Conservation (phyloP, 2,329 filamentous ascomycete species). For the Fusarium sp. region DNA sequence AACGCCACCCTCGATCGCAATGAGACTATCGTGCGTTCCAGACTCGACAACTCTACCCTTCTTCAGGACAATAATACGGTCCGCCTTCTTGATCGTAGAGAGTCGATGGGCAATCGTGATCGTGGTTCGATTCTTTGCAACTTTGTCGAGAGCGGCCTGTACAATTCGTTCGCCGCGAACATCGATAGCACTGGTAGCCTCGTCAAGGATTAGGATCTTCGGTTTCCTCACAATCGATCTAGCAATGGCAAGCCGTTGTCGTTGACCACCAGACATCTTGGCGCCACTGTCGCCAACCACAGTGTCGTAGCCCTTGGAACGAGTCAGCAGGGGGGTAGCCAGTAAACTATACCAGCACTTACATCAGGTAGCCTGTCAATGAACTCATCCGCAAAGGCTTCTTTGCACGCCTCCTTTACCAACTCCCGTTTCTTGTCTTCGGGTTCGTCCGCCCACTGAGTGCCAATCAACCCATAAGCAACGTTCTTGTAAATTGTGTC, state of each 20-base stretch:
- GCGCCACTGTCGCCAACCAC: slow-evolving; percentile 82
- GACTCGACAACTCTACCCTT: slow-evolving; percentile 78
- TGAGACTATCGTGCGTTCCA: slow-evolving; percentile 80
- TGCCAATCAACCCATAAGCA: slow-evolving; percentile 67
- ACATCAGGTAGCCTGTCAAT: slow-evolving; percentile 72
- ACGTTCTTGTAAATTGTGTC: slow-evolving; percentile 74
- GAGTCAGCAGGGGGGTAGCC: slow-evolving; percentile 19
- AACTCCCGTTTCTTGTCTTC: slow-evolving; percentile 69
- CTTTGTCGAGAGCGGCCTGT: slow-evolving; percentile 71
- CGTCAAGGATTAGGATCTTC: slow-evolving; percentile 79
- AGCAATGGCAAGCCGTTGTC: slow-evolving; percentile 85
- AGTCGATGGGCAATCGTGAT: slow-evolving; percentile 81
- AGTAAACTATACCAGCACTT: slow-evolving; percentile 25
- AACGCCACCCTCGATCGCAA: slow-evolving; percentile 69
- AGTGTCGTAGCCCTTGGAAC: slow-evolving; percentile 73
- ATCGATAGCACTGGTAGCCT: slow-evolving; percentile 78
- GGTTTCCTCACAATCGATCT: slow-evolving; percentile 80
- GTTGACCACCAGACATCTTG: slow-evolving; percentile 85
- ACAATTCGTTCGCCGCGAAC: slow-evolving; percentile 69
- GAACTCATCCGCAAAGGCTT: slow-evolving; percentile 78
- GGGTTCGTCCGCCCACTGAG: slow-evolving; percentile 63
- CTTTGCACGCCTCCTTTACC: slow-evolving; percentile 72
- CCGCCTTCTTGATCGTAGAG: slow-evolving; percentile 81
- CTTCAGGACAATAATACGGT: slow-evolving; percentile 82
- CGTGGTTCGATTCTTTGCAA: slow-evolving; percentile 74